Conservation (phyloP, 139 green algal genomes). For the Eudorina sp. region DNA sequence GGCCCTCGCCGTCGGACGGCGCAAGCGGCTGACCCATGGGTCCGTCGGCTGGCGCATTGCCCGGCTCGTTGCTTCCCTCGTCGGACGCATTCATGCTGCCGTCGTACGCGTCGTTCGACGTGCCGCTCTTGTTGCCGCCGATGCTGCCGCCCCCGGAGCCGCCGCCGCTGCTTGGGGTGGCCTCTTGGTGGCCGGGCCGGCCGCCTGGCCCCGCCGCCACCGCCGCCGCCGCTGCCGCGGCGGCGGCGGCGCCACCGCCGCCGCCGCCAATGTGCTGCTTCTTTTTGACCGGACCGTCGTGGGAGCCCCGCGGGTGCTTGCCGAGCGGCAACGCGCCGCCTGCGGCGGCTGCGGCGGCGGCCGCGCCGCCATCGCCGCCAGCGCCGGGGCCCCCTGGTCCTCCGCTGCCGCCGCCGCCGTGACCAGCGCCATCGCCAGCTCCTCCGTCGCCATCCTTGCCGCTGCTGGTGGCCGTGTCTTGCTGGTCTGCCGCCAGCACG, state of each 20-base stretch:
- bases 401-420: not conserved
- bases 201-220: too few species aligned
- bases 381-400: too few species aligned
- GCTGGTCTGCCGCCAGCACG: conserved; percentile 5
- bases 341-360: not conserved
- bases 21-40: conserved; percentile 32
- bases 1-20: conserved; percentile 25
- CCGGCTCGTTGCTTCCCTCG: conserved; percentile 67
- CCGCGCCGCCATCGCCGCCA: not conserved
- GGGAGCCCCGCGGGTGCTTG: not conserved
- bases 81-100: conserved; percentile 65
- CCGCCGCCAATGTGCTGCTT: not conserved
- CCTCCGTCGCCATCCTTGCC: conserved; percentile 16
- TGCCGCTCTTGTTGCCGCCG: conserved; percentile 46
- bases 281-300: not conserved
- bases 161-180: conserved; percentile 17
- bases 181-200: not conserved
- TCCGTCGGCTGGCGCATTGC: conserved; percentile 52
- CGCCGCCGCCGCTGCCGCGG: not conserved
- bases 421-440: conserved; percentile 12
- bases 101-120: conserved; percentile 45
- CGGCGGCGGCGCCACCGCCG: not conserved
- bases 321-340: not conserved
- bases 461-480: conserved; percentile 61
- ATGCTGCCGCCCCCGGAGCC: conserved; percentile 49